Conservation (phyloP, 1,139 yeast species). For the Citeromyces siamensis region DNA sequence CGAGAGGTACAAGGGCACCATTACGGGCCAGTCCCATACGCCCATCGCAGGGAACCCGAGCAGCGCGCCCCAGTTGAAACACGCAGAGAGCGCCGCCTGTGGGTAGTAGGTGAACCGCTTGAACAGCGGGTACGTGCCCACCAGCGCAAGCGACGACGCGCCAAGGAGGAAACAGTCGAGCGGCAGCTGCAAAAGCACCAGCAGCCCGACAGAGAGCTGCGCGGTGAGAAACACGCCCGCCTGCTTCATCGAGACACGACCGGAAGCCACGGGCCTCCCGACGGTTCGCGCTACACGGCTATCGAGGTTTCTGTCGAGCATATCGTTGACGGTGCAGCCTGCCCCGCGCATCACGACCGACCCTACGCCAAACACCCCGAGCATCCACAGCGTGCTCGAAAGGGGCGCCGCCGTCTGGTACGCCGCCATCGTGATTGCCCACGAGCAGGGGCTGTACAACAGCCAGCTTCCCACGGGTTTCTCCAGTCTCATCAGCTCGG, state of each 20-base stretch:
- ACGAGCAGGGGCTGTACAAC: slow-evolving; percentile 66
- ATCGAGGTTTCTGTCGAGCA: slow-evolving; percentile 75
- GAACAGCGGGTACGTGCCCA: slow-evolving; percentile 83
- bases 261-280: slow-evolving; percentile 85
- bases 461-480: slow-evolving; percentile 91
- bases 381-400: slow-evolving; percentile 41
- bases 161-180: slow-evolving; percentile 75
- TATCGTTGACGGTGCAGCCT: slow-evolving; percentile 92
- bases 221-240: slow-evolving; percentile 68
- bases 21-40: slow-evolving; percentile 59
- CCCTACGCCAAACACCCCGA: slow-evolving; percentile 68
- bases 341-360: slow-evolving; percentile 93
- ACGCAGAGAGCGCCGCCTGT: slow-evolving; percentile 67
- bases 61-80: slow-evolving; percentile 93
- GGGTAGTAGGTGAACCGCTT: slow-evolving; percentile 94
- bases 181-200: slow-evolving; percentile 62
- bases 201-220: slow-evolving; percentile 69
- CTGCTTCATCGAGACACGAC: slow-evolving; percentile 58
- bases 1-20: slow-evolving; percentile 66
- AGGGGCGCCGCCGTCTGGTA: slow-evolving; percentile 59
- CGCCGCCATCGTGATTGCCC: slow-evolving; percentile 86
- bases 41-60: slow-evolving; percentile 97
- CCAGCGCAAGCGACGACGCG: slow-evolving; percentile 67
- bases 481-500: slow-evolving; percentile 83
- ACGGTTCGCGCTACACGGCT: slow-evolving; percentile 77